These are phyloP conservation scores for Asterionellopsis glacialis DNA, from an alignment of 108 stramenopile species.

Conservation along the genomic window DNA sequence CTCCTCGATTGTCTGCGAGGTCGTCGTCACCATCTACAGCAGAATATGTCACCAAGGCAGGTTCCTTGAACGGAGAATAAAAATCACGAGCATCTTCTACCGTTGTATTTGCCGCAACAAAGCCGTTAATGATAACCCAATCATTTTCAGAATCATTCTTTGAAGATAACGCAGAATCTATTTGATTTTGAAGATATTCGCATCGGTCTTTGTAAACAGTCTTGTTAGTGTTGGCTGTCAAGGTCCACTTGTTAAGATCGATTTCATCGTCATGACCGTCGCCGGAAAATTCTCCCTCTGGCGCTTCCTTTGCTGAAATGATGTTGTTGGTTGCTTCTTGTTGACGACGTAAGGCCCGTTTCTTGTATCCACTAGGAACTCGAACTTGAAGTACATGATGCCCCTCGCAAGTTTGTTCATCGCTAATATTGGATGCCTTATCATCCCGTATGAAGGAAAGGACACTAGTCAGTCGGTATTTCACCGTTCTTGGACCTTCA, in stretches of 20 bases:
- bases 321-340: slow-evolving; percentile 5
- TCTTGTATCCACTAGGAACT: slow-evolving; percentile 34
- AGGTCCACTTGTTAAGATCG: not conserved
- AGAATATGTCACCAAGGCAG: slow-evolving; percentile 55
- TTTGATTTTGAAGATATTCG: slow-evolving; percentile 3
- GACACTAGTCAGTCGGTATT: slow-evolving; percentile 61
- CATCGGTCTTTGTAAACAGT: not conserved
- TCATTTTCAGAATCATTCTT: slow-evolving; percentile 8
- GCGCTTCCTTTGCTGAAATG: slow-evolving; percentile 2
- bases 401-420: slow-evolving; percentile 18
- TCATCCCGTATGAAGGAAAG: slow-evolving; percentile 48
- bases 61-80: slow-evolving; percentile 68
- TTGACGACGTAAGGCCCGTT: slow-evolving; percentile 29
- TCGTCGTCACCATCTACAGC: slow-evolving; percentile 17
- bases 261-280: not conserved
- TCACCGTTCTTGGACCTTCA: slow-evolving; percentile 14
- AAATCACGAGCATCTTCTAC: slow-evolving; percentile 79
- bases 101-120: slow-evolving; percentile 44
- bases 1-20: not conserved
- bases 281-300: too few species aligned
- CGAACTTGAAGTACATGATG: slow-evolving; percentile 77
- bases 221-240: not conserved
- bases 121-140: slow-evolving; percentile 85
- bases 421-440: slow-evolving; percentile 9
- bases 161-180: not conserved